phyloP scores from a whole-genome alignment of 495 filamentous ascomycete genomes.

The Beverwykella pulmonaria region DNA sequence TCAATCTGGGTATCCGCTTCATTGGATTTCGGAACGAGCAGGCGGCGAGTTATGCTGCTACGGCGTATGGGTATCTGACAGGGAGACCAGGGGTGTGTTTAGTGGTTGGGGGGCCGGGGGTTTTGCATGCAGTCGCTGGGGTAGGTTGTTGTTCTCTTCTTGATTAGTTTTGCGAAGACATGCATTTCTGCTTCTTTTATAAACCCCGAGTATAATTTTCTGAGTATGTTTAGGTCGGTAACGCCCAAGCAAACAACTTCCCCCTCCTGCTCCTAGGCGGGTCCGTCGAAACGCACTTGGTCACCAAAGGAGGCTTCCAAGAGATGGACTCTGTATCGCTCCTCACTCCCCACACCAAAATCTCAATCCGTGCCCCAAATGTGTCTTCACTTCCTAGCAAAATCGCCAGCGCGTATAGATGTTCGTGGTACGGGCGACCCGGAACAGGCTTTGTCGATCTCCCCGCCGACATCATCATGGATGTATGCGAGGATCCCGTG shows the following conservation, averaged over 20 bases:
- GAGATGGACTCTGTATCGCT: constrained; percentile 63
- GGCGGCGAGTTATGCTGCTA: constrained; percentile 64
- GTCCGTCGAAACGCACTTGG: constrained; percentile 57
- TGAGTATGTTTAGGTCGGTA: constrained; percentile 48
- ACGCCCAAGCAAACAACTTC: constrained; percentile 60
- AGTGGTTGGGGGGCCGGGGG: constrained; percentile 67
- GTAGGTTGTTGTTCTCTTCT: too few relatives aligned
- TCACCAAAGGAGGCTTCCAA: constrained; percentile 64
- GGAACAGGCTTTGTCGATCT: constrained; percentile 64
- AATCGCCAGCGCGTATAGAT: constrained; percentile 59
- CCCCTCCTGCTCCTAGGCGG: constrained; percentile 64
- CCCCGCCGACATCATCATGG: constrained; percentile 64
- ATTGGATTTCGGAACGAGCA: constrained; percentile 70
- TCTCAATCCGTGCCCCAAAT: constrained; percentile 53
- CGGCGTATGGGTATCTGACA: constrained; percentile 66
- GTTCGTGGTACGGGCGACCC: constrained; percentile 60
- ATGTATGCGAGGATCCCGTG: constrained; percentile 9
- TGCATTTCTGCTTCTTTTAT: background rate
- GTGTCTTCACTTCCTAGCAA: constrained; percentile 55
- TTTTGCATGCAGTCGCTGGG: constrained; percentile 65
- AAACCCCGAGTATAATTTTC: background rate
- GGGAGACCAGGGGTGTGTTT: constrained; percentile 64
- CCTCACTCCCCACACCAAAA: constrained; percentile 62
- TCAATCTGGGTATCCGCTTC: constrained; percentile 65
- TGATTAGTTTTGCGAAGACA: too few relatives aligned